Evolutionary conservation across 257 asterid species (phyloP).

Genomic region (Solanum appendiculatum): DNA sequence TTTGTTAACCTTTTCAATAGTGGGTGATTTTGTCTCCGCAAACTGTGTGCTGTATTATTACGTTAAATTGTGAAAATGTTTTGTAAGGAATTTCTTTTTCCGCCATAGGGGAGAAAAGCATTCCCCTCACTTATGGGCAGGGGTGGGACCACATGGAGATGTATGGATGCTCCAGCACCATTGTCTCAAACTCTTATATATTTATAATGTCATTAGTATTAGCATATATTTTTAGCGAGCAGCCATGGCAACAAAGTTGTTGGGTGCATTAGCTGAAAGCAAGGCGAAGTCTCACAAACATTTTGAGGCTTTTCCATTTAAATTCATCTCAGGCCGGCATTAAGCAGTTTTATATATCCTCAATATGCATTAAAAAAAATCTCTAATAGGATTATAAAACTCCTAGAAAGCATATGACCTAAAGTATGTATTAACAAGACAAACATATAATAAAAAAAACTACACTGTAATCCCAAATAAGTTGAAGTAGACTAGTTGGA

Average conservation of each 20-base stretch:
- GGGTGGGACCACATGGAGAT: background rate
- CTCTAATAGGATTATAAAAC: background rate
- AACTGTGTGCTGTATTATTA: background rate
- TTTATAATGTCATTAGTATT: background rate
- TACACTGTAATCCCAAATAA: background rate
- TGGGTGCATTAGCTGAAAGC: background rate
- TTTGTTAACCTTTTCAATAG: background rate
- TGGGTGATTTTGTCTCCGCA: background rate
- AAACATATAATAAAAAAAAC: background rate
- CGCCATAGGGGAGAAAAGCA: background rate
- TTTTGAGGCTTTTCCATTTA: background rate
- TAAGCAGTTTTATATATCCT: background rate
- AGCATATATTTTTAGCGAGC: background rate
- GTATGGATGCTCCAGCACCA: background rate
- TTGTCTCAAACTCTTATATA: background rate
- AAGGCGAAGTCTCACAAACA: background rate
- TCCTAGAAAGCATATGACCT: background rate
- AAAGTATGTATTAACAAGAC: background rate
- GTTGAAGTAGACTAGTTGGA: background rate
- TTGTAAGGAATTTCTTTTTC: background rate
- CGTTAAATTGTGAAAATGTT: background rate
- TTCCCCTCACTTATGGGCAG: background rate
- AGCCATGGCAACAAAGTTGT: background rate
- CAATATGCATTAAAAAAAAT: background rate
- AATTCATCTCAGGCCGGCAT: background rate